Evolutionary conservation across 2,329 filamentous ascomycete genomes (phyloP).

Genomic region (Cladosporium sp.): DNA sequence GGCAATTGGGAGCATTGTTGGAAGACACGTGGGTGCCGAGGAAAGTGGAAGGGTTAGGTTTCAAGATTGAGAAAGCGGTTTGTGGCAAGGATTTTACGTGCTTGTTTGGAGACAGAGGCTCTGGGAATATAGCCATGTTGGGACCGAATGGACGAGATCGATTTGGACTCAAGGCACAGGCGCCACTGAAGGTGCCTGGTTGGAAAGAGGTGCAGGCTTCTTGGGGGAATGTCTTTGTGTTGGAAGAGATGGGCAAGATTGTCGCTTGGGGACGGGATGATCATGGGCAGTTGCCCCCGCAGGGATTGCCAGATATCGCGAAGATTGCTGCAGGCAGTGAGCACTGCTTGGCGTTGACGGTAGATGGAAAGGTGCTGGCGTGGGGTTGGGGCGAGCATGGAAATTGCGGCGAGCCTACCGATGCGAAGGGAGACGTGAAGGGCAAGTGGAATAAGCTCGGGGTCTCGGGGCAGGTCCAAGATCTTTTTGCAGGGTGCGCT

Average conservation of each 20-base stretch:
- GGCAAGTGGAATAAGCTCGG: slow-evolving; percentile 64
- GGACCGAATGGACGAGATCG: slow-evolving; percentile 73
- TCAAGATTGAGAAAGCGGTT: slow-evolving; percentile 61
- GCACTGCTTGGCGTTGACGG: slow-evolving; percentile 71
- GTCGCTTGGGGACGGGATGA: slow-evolving; percentile 79
- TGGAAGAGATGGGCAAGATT: slow-evolving; percentile 57
- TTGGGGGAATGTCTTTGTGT: slow-evolving; percentile 76
- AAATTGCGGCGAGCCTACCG: slow-evolving; percentile 72
- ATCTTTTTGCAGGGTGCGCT: slow-evolving; percentile 79
- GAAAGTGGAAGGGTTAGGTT: slow-evolving; percentile 55
- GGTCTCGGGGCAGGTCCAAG: slow-evolving; percentile 48
- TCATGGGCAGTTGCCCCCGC: slow-evolving; percentile 72
- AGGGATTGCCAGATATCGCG: slow-evolving; percentile 52
- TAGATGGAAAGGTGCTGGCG: slow-evolving; percentile 61
- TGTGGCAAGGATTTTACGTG: slow-evolving; percentile 87
- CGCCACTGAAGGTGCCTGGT: slow-evolving; percentile 48
- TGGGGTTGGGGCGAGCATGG: slow-evolving; percentile 99
- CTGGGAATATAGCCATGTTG: slow-evolving; percentile 61
- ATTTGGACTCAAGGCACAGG: slow-evolving; percentile 40
- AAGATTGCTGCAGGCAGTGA: slow-evolving; percentile 82
- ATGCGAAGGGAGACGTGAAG: slow-evolving; percentile 61
- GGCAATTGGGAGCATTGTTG: slow-evolving; percentile 65
- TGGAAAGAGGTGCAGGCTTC: slow-evolving; percentile 71
- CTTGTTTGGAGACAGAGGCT: slow-evolving; percentile 51
- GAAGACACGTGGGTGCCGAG: slow-evolving; percentile 55